phyloP scores from a whole-genome alignment of 345 rosid genomes.

The Garcia nutans region DNA sequence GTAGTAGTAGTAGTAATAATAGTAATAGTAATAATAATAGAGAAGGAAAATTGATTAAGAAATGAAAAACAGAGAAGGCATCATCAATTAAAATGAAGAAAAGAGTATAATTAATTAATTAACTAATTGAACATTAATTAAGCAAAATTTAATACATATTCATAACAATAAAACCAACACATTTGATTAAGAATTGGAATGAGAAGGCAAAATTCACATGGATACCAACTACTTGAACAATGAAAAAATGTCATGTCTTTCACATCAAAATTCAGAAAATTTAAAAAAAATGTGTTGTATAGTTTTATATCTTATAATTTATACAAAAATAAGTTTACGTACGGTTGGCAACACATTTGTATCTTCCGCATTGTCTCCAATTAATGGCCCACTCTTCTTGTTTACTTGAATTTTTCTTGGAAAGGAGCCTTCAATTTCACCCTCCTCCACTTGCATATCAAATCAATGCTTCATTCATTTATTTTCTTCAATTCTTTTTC shows the following conservation, averaged over 20 bases:
- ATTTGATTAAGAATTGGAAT: not conserved
- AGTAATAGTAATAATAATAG: no score
- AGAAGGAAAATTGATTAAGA: not conserved
- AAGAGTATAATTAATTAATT: no score
- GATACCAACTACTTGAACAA: not conserved
- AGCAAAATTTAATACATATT: not conserved
- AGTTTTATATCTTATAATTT: no score
- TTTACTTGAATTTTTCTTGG: conserved; percentile 26
- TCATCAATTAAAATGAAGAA: not conserved
- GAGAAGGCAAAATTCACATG: conserved; percentile 15
- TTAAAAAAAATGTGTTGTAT: no score
- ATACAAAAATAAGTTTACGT: not conserved
- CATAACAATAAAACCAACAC: no score
- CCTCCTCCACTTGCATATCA: not conserved
- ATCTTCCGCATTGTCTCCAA: conserved; percentile 10
- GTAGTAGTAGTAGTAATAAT: no score
- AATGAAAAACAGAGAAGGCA: not conserved
- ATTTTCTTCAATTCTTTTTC: not conserved
- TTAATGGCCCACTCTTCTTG: not conserved
- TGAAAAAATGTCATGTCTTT: conserved; percentile 9
- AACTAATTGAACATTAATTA: not conserved
- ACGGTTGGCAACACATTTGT: conserved; percentile 14
- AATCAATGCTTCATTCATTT: not conserved
- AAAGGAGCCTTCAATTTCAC: conserved; percentile 21
- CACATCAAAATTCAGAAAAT: not conserved